phyloP scores from a whole-genome alignment of 352 stramenopile genomes.

The Pythium volutum region DNA sequence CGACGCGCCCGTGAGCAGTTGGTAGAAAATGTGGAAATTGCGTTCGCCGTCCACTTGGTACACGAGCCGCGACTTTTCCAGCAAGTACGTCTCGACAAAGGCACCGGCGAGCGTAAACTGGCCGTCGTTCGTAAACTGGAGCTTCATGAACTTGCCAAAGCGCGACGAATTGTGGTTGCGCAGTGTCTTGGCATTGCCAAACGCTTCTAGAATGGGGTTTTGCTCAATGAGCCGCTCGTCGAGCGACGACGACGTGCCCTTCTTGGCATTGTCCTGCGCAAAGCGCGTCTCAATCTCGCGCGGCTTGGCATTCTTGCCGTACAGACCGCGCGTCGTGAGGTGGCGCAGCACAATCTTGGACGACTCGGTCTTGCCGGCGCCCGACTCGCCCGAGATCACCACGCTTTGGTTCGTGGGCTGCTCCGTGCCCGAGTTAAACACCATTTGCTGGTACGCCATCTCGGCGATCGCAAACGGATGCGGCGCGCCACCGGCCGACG shows the following conservation, averaged over 20 bases:
- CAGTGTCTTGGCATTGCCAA: slow-evolving; percentile 92
- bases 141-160: slow-evolving; percentile 98
- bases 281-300: slow-evolving; percentile 66
- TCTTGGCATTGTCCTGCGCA: slow-evolving; percentile 30
- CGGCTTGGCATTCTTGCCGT: slow-evolving; percentile 77
- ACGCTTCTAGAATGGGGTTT: slow-evolving; percentile 87
- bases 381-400: slow-evolving; percentile 84
- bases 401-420: slow-evolving; percentile 86
- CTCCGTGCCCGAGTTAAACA: slow-evolving; percentile 84
- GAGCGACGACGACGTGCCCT: slow-evolving; percentile 43
- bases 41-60: slow-evolving; percentile 90
- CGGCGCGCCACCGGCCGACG: slow-evolving; percentile 63
- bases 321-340: slow-evolving; percentile 82
- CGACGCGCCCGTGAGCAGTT: slow-evolving; percentile 78
- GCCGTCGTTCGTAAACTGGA: slow-evolving; percentile 90
- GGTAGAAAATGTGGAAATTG: slow-evolving; percentile 97
- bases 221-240: slow-evolving; percentile 85
- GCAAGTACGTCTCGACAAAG: slow-evolving; percentile 87
- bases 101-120: slow-evolving; percentile 83
- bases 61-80: slow-evolving; percentile 87
- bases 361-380: slow-evolving; percentile 88
- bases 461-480: slow-evolving; percentile 89
- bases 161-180: slow-evolving; percentile 96
- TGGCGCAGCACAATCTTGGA: slow-evolving; percentile 90
- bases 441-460: slow-evolving; percentile 91